Base-by-base conservation (phyloP, 2,329 filamentous ascomycete genomes). In the Diaporthe aspalathi region DNA sequence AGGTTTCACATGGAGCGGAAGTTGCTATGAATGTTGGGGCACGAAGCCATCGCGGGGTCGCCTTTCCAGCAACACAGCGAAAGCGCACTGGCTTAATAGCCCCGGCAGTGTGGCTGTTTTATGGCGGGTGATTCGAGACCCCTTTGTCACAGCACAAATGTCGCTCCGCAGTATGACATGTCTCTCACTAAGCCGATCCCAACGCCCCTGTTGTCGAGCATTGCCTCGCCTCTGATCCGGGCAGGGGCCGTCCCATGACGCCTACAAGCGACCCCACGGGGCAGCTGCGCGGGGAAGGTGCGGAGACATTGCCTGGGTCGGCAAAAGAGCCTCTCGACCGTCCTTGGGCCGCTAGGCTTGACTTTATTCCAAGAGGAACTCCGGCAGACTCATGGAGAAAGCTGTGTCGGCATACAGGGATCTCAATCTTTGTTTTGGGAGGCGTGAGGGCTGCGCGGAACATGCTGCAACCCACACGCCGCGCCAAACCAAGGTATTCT, bases 221-320 rank as follows among this genome's bases (percentile, higher is more conserved):
- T 50, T 47, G 22, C n/a, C n/a, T n/a, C n/a, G n/a, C 29, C 24
- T 53, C 57, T 22, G 47, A 24, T 54, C 35, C 57, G 57, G 49
- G 22, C 54, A 24, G 32, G 5, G 49, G 43, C 43, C 47, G 27
- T 38, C 53, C 22, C 9, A 60, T 62, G 52, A 67, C 63, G 54
- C 45, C 45, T 9, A 24, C n/a, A 27, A 2, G 6, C 35, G 11
- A 35, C 52, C 29, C 17, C 17, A 27, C 40, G 35, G 47, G 20
- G 35, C n/a, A 12, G 2, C 16, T 16, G 68, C 52, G 70, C 60
- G 68, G 71, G 68, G 68, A 62, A 67, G 50, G 32, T 72, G 68
- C 47, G 62, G 60, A 50, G 71, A 67, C 35, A 3, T 3, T 40
- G 50, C 29, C 29, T 57, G 22, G 12, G 22, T 62, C 68, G 71